Conservation (phyloP, 225 moss, liverwort and hornwort genomes). For the Marchantia paleacea region DNA sequence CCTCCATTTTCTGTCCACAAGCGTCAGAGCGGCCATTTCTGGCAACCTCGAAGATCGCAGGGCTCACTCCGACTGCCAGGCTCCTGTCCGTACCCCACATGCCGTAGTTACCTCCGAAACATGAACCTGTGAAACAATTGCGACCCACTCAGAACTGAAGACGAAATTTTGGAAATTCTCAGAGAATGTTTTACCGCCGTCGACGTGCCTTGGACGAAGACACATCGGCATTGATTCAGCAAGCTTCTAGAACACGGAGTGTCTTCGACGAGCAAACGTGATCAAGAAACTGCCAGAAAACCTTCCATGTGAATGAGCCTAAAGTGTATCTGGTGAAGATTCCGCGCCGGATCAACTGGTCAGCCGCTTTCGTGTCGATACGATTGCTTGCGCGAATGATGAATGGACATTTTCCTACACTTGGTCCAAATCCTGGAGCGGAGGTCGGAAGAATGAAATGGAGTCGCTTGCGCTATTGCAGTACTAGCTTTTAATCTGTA, state of each 20-base stretch:
- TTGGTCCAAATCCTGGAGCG: no score
- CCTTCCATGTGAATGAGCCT: no score
- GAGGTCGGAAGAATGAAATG: no score
- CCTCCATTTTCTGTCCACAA: conserved; percentile 8
- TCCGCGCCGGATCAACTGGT: no score
- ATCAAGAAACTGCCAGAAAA: no score
- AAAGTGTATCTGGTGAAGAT: no score
- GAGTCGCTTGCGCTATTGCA: neutral
- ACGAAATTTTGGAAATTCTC: neutral
- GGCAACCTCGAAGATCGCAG: conserved; percentile 12
- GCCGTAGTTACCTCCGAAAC: conserved; percentile 5
- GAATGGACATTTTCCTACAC: no score
- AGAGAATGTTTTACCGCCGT: neutral
- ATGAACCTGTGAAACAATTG: conserved; percentile 5
- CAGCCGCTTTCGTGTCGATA: no score
- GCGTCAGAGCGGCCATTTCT: conserved; percentile 6
- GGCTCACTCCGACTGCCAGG: conserved; percentile 15
- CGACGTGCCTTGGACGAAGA: neutral
- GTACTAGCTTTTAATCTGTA: neutral
- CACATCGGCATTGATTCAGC: no score
- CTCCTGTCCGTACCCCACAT: conserved; percentile 11
- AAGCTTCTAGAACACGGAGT: no score
- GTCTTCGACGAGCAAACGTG: no score
- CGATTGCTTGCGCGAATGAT: no score
- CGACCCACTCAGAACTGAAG: neutral